phyloP scores from a whole-genome alignment of 2,329 filamentous ascomycete genomes.

The Aspergillus tamarii region DNA sequence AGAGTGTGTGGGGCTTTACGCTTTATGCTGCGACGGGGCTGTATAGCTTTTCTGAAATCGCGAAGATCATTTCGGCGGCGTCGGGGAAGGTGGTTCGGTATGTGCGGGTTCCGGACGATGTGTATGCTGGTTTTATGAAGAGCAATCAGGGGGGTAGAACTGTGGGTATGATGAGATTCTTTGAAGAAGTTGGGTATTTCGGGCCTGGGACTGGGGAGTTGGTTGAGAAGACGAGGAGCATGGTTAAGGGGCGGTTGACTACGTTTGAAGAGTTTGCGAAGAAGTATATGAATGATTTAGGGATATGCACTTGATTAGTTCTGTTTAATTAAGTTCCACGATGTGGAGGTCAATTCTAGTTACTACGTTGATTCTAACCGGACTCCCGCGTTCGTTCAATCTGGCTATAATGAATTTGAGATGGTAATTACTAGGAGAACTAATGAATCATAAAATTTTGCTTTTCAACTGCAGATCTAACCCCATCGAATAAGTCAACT shows the following conservation, averaged over 20 bases:
- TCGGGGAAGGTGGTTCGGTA: slow-evolving; percentile 43
- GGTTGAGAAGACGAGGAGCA: slow-evolving; percentile 33
- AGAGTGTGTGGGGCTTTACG: slow-evolving; percentile 38
- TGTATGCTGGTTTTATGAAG: slow-evolving; percentile 27
- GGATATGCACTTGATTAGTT: background rate
- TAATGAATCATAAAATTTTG: background rate
- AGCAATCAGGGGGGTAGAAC: slow-evolving; percentile 16
- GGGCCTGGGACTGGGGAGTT: slow-evolving; percentile 35
- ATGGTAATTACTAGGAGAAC: background rate
- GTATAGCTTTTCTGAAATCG: slow-evolving; percentile 37
- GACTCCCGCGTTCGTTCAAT: background rate
- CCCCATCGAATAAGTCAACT: no score
- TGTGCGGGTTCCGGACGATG: slow-evolving; percentile 27
- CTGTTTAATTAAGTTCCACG: background rate
- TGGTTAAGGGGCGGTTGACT: slow-evolving; percentile 35
- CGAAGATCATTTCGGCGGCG: slow-evolving; percentile 35
- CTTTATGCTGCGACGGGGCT: slow-evolving; percentile 39
- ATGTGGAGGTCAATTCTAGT: background rate
- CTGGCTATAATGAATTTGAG: background rate
- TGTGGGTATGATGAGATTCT: slow-evolving; percentile 31
- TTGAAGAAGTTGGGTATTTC: slow-evolving; percentile 42
- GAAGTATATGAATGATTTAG: slow-evolving; percentile 10
- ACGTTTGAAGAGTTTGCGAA: slow-evolving; percentile 41
- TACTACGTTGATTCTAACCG: background rate
- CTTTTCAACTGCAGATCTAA: background rate